Evolutionary conservation across 2,329 filamentous ascomycete genomes (phyloP).

Genomic region (Remersonia thermophila): DNA sequence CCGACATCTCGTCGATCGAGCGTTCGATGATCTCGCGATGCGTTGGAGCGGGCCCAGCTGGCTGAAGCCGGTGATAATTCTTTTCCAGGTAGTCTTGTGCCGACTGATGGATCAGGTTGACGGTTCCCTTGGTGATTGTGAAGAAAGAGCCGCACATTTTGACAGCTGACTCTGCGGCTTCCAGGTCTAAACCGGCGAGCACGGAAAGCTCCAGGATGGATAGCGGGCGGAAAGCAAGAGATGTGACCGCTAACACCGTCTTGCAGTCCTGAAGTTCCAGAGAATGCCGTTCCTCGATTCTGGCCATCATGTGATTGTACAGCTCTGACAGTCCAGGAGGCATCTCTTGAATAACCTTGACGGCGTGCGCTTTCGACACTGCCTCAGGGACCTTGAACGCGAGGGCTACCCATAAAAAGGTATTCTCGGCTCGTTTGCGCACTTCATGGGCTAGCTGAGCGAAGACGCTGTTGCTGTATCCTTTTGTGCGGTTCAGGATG

Average conservation of each 20-base stretch:
- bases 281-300: conserved; percentile 5
- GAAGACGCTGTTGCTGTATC: conserved; percentile 8
- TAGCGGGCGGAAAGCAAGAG: conserved; percentile 15
- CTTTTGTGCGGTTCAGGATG: conserved; percentile 2
- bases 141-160: conserved; percentile 25
- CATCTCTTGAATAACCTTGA: conserved; percentile 12
- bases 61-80: not conserved
- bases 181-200: too few relatives aligned
- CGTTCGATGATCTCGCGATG: conserved; percentile 7
- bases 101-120: conserved; percentile 22
- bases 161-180: too few relatives aligned
- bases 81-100: conserved; percentile 21
- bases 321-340: conserved; percentile 17
- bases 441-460: conserved; percentile 7
- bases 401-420: conserved; percentile 28
- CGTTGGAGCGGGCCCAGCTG: conserved; percentile 1
- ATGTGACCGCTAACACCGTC: conserved; percentile 9
- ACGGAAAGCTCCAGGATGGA: conserved; percentile 12
- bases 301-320: conserved; percentile 20
- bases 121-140: conserved; percentile 14
- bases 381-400: conserved; percentile 21
- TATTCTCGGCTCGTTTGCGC: conserved; percentile 22
- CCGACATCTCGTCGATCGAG: conserved; percentile 8
- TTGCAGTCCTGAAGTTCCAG: conserved; percentile 11
- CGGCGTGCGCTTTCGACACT: conserved; percentile 11